These are phyloP conservation scores for Cadophora sp. DNA, from an alignment of 2,329 filamentous ascomycete species.

Conservation along the genomic window DNA sequence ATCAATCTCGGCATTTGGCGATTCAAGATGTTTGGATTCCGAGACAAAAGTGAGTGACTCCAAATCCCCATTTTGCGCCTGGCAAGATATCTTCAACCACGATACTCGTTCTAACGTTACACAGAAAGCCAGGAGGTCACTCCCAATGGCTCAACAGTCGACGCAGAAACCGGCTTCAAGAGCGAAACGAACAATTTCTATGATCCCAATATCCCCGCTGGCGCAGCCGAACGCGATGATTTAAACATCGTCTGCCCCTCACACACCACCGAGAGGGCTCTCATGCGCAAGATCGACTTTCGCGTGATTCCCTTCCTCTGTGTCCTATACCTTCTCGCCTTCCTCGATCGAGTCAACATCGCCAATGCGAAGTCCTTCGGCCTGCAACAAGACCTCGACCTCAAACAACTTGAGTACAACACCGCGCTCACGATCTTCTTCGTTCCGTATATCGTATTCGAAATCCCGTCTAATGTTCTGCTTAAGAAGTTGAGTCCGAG, in stretches of 20 bases:
- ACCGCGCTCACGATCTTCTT: conserved; percentile 83
- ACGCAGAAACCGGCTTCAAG: conserved; percentile 36
- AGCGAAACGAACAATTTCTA: conserved; percentile 35
- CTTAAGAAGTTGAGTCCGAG: conserved; percentile 72
- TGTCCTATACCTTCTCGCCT: conserved; percentile 74
- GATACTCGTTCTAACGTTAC: conserved; percentile 8
- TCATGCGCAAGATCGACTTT: conserved; percentile 74
- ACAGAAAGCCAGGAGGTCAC: conserved; percentile 28
- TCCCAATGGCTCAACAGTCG: conserved; percentile 30
- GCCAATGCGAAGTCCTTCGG: conserved; percentile 76
- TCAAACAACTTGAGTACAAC: conserved; percentile 70
- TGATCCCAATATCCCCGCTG: conserved; percentile 34
- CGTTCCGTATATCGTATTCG: conserved; percentile 74
- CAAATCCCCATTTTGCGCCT: conserved; percentile 18
- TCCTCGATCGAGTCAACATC: conserved; percentile 78
- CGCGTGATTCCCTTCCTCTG: conserved; percentile 76
- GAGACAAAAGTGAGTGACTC: conserved; percentile 27
- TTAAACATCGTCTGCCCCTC: conserved; percentile 41
- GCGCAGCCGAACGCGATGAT: conserved; percentile 35
- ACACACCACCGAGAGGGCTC: conserved; percentile 58
- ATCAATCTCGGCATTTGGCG: not conserved
- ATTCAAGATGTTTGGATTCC: conserved; percentile 27
- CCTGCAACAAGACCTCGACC: conserved; percentile 65
- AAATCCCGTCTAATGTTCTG: conserved; percentile 77
- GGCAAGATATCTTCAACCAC: not conserved